These are phyloP conservation scores for Candida mesenterica DNA, from an alignment of 1,139 yeast genomes.

Conservation along the genomic window DNA sequence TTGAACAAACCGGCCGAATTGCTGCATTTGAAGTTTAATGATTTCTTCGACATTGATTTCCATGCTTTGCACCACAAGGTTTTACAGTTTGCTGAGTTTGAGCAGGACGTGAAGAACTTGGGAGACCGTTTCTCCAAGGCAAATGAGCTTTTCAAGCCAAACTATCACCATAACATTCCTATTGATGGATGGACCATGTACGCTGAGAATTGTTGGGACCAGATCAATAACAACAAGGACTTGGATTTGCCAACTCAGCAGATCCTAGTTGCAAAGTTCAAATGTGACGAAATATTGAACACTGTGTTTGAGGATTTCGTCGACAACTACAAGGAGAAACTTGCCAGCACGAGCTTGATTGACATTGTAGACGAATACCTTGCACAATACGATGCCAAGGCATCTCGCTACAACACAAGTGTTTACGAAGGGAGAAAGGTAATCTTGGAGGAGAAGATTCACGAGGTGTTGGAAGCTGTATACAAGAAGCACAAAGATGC, in stretches of 20 bases:
- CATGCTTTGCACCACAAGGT: constrained; percentile 83
- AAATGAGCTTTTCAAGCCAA: constrained; percentile 57
- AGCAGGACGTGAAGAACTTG: constrained; percentile 57
- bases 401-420: constrained; percentile 65
- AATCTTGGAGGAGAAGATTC: constrained; percentile 47
- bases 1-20: constrained; percentile 72
- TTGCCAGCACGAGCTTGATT: constrained; percentile 25
- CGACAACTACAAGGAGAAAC: constrained; percentile 26
- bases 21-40: constrained; percentile 51
- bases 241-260: constrained; percentile 96
- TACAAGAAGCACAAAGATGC: constrained; percentile 29
- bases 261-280: constrained; percentile 86
- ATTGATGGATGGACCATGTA: constrained; percentile 96
- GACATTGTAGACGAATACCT: constrained; percentile 47
- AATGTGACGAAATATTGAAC: constrained; percentile 84
- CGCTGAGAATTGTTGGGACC: constrained; percentile 91
- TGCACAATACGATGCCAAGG: constrained; percentile 59
- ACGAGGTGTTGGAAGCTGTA: constrained; percentile 42
- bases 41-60: constrained; percentile 84
- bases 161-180: constrained; percentile 84
- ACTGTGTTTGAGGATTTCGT: constrained; percentile 50
- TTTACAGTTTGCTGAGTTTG: constrained; percentile 72
- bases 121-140: constrained; percentile 58
- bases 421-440: constrained; percentile 65
- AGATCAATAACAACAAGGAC: constrained; percentile 88